Conservation (phyloP, 371 early-diverging fungal species). For the Funneliformis caledonium region DNA sequence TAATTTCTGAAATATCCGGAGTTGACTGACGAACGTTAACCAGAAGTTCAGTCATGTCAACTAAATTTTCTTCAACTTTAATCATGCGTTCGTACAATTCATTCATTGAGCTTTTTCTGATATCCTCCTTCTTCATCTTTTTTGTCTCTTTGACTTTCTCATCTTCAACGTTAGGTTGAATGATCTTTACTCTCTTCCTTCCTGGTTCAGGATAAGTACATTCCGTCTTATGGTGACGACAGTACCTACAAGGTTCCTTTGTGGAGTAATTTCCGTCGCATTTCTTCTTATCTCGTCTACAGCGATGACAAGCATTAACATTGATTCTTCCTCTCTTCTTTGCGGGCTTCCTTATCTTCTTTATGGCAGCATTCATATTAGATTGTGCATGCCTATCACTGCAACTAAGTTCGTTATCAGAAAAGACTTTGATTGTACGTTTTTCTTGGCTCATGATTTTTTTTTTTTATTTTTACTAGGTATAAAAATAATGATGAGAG, state of each 20-base stretch:
- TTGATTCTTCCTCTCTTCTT: background rate
- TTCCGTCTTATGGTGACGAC: background rate
- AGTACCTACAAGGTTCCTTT: background rate
- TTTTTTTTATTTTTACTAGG: too few species aligned
- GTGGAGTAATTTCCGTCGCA: background rate
- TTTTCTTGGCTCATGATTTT: background rate
- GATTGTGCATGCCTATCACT: background rate
- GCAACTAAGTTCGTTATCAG: background rate
- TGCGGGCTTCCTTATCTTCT: background rate
- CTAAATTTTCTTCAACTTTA: slow-evolving; percentile 21
- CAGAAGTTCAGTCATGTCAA: background rate
- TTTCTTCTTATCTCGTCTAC: slow-evolving; percentile 4
- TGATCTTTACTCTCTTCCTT: background rate
- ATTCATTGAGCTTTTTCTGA: background rate
- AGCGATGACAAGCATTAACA: background rate
- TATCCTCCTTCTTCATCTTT: background rate
- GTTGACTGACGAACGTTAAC: background rate
- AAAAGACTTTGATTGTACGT: background rate
- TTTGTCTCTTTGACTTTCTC: background rate
- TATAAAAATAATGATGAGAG: too few species aligned
- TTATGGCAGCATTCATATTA: background rate
- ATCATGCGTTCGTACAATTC: background rate
- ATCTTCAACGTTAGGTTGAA: background rate
- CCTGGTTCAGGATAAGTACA: background rate
- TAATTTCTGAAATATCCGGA: background rate